Evolutionary conservation across 352 stramenopile species (phyloP).

Genomic region (Paralagenidium karlingii): DNA sequence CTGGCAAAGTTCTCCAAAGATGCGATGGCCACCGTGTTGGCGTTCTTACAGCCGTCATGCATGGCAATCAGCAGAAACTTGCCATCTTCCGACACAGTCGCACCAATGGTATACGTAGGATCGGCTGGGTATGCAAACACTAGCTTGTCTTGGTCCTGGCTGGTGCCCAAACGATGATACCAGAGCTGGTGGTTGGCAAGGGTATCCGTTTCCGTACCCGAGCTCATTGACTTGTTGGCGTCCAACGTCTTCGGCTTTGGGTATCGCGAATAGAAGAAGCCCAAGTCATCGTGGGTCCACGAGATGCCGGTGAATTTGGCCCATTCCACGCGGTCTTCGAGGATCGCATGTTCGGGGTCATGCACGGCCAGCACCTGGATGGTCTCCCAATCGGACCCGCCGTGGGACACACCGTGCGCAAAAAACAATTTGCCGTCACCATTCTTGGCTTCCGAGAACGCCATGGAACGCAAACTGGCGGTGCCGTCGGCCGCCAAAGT

Average conservation of each 20-base stretch:
- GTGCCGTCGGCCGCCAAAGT: slow-evolving; percentile 61
- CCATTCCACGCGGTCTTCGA: slow-evolving; percentile 76
- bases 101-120: slow-evolving; percentile 51
- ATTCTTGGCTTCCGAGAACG: slow-evolving; percentile 61
- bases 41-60: slow-evolving; percentile 80
- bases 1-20: slow-evolving; percentile 32
- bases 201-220: slow-evolving; percentile 63
- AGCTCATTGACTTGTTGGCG: slow-evolving; percentile 30
- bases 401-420: slow-evolving; percentile 66
- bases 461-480: slow-evolving; percentile 37
- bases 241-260: slow-evolving; percentile 20
- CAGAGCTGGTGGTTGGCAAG: slow-evolving; percentile 75
- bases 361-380: slow-evolving; percentile 76
- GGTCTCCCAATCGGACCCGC: slow-evolving; percentile 80
- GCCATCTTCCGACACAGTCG: slow-evolving; percentile 65
- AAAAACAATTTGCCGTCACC: slow-evolving; percentile 60
- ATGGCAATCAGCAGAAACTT: slow-evolving; percentile 64
- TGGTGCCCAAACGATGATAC: slow-evolving; percentile 64
- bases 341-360: slow-evolving; percentile 33
- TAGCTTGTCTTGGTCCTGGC: slow-evolving; percentile 54
- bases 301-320: slow-evolving; percentile 80
- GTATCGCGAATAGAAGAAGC: slow-evolving; percentile 82
- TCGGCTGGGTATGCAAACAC: slow-evolving; percentile 69
- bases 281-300: slow-evolving; percentile 73
- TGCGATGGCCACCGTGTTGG: slow-evolving; percentile 80